Evolutionary conservation across 495 filamentous ascomycete genomes (phyloP).

Genomic region (Cladorrhinum samala): DNA sequence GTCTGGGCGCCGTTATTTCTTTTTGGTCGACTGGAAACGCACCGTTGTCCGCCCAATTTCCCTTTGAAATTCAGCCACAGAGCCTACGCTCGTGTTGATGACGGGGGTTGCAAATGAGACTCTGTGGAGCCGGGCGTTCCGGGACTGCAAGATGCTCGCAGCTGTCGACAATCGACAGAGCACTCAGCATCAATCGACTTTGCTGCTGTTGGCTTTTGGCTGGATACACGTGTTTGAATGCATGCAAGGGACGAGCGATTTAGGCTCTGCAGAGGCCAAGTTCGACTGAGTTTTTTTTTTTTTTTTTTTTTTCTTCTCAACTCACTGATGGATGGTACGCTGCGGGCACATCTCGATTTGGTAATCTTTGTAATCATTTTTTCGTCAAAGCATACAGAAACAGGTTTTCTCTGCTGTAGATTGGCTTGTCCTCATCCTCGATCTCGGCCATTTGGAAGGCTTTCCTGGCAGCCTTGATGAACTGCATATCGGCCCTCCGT

Average conservation of each 20-base stretch:
- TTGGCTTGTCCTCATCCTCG: slow-evolving; percentile 51
- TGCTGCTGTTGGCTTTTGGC: no score
- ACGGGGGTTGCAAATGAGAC: neutral
- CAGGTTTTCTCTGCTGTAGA: slow-evolving; percentile 56
- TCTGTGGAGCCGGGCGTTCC: neutral
- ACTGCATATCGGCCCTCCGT: slow-evolving; percentile 66
- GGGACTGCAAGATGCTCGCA: no score
- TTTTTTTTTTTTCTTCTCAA: neutral
- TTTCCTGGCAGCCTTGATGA: slow-evolving; percentile 63
- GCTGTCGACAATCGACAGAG: no score
- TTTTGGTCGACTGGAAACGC: neutral
- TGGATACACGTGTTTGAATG: no score
- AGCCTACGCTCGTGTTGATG: neutral
- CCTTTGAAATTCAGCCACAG: neutral
- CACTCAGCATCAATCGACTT: no score
- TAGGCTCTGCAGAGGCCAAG: neutral
- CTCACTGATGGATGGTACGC: neutral
- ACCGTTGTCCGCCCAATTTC: neutral
- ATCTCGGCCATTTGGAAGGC: slow-evolving; percentile 58
- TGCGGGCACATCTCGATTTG: slow-evolving; percentile 1
- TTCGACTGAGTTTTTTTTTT: neutral
- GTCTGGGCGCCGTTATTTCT: neutral
- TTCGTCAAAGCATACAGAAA: slow-evolving; percentile 56
- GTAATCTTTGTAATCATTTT: slow-evolving; percentile 24
- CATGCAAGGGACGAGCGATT: no score